Conservation (phyloP, 371 early-diverging fungal genomes). For the Mortierella sp. region DNA sequence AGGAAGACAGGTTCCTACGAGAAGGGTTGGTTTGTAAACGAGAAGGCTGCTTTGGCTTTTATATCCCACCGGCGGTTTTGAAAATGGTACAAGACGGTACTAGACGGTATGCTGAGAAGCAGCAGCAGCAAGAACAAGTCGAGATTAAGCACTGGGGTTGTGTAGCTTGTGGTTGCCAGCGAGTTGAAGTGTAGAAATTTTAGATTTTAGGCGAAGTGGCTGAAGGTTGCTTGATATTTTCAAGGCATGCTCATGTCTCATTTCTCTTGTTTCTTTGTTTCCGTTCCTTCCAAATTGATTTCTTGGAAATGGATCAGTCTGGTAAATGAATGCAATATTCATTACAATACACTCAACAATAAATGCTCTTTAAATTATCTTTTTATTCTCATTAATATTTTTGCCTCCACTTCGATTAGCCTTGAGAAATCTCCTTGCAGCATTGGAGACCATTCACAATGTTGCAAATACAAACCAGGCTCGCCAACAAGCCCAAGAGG, state of each 20-base stretch:
- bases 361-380: background rate
- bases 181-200: background rate
- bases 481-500: conserved; percentile 59
- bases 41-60: conserved; percentile 26
- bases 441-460: conserved; percentile 61
- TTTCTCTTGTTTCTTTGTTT: background rate
- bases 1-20: background rate
- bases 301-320: conserved; percentile 17
- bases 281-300: background rate
- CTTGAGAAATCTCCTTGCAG: conserved; percentile 44
- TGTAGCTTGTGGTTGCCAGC: conserved; percentile 28
- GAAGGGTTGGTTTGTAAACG: conserved; percentile 27
- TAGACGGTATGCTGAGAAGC: background rate
- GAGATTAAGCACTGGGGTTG: conserved; percentile 14
- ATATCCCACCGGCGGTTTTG: conserved; percentile 27
- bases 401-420: conserved; percentile 24
- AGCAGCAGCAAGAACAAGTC: background rate
- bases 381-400: background rate
- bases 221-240: no score
- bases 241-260: background rate
- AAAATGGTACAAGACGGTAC: background rate
- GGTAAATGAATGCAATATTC: background rate
- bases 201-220: no score
- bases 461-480: conserved; percentile 53
- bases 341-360: background rate